Conservation (phyloP, 2,329 filamentous ascomycete species). For the Elsinoe necatrix region DNA sequence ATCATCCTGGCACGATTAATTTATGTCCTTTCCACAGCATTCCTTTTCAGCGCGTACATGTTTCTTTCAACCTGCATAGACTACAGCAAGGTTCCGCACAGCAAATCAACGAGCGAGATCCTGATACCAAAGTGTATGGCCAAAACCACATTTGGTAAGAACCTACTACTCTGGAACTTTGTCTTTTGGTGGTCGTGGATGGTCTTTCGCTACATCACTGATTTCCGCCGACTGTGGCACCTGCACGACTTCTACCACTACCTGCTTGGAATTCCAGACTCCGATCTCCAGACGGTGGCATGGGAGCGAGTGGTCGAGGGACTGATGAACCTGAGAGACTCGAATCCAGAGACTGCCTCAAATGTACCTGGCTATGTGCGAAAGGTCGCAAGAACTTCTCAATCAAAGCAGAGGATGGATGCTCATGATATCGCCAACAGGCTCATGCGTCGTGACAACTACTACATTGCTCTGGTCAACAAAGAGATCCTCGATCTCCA, state of each 20-base stretch:
- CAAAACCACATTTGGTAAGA: constrained; percentile 67
- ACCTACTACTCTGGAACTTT: constrained; percentile 72
- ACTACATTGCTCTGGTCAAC: constrained; percentile 93
- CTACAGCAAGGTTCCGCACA: constrained; percentile 61
- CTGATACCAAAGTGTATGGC: constrained; percentile 65
- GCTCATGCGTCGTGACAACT: constrained; percentile 93
- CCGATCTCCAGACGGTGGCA: constrained; percentile 87
- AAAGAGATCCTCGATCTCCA: constrained; percentile 88
- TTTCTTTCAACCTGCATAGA: constrained; percentile 82
- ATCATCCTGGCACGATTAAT: constrained; percentile 66
- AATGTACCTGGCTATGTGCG: constrained; percentile 15
- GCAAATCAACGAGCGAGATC: constrained; percentile 53
- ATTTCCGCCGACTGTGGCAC: constrained; percentile 62
- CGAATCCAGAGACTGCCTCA: constrained; percentile 67
- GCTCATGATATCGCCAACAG: constrained; percentile 96
- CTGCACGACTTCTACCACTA: constrained; percentile 82
- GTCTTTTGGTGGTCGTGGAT: constrained; percentile 80
- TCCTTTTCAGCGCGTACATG: constrained; percentile 73
- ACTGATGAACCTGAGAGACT: constrained; percentile 73
- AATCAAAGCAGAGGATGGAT: constrained; percentile 89
- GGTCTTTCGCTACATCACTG: constrained; percentile 62
- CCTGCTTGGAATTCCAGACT: constrained; percentile 71
- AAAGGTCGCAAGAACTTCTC: constrained; percentile 41
- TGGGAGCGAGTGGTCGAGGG: constrained; percentile 87
- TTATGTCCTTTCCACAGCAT: constrained; percentile 71